phyloP scores from a whole-genome alignment of 73 alveolate genomes.

The Uronychia setigera region DNA sequence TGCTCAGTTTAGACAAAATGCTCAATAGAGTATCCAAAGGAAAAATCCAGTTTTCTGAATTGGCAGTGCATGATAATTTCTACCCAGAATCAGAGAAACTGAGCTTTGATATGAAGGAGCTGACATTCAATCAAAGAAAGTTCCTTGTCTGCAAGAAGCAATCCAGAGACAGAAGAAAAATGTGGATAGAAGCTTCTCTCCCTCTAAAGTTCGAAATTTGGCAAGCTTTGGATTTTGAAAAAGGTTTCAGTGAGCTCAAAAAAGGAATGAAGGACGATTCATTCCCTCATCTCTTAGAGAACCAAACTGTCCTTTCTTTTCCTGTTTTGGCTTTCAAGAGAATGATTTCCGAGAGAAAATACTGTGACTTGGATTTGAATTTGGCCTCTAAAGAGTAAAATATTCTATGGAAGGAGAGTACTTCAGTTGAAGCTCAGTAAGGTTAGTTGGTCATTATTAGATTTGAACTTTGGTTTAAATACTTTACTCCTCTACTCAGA shows the following conservation, averaged over 20 bases:
- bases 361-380: constrained; percentile 1
- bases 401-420: constrained; percentile 27
- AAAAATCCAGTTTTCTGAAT: too few relatives aligned
- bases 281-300: not conserved
- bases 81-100: too few relatives aligned
- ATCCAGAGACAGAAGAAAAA: not conserved
- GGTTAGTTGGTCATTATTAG: not conserved
- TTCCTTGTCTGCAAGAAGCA: constrained; percentile 9
- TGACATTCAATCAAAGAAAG: not conserved
- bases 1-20: too few relatives aligned
- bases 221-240: constrained; percentile 35
- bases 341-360: constrained; percentile 15
- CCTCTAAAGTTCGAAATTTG: constrained; percentile 7
- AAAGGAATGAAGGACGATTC: constrained; percentile 9
- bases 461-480: constrained; percentile 32
- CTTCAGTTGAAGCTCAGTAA: not conserved
- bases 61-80: too few relatives aligned
- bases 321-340: constrained; percentile 43
- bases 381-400: constrained; percentile 2
- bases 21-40: too few relatives aligned
- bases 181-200: constrained; percentile 1
- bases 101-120: not conserved
- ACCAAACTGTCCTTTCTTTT: not conserved
- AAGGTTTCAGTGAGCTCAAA: constrained; percentile 23
- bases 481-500: constrained; percentile 25